phyloP scores from a whole-genome alignment of 164 flowering plant genomes.

The Tetracentron sinense region DNA sequence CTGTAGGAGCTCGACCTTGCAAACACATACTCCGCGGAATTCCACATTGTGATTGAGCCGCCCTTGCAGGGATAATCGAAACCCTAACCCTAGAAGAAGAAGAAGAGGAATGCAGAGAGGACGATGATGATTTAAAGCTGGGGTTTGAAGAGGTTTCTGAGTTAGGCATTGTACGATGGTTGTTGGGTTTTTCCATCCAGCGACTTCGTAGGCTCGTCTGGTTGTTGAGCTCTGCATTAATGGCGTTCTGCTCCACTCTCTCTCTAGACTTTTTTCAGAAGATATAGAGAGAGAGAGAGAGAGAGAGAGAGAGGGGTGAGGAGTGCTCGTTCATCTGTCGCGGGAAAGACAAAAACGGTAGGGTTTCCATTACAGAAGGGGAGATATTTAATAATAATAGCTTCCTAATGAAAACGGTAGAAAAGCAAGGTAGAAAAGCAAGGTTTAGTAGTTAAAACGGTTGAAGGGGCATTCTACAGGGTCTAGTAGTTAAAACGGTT shows the following conservation, averaged over 20 bases:
- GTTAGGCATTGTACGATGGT: slow-evolving; percentile 6
- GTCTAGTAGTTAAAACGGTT: too few species aligned
- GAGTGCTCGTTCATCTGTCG: too few species aligned
- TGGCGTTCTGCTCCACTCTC: slow-evolving; percentile 21
- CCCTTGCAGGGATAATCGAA: neutral
- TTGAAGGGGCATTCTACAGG: too few species aligned
- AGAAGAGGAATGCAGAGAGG: slow-evolving; percentile 1
- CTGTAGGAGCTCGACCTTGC: slow-evolving; percentile 55
- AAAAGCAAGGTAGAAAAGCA: too few species aligned
- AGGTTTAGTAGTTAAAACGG: too few species aligned
- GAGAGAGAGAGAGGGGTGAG: too few species aligned
- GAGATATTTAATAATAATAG: too few species aligned
- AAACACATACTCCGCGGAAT: slow-evolving; percentile 59
- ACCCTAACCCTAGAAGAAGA: slow-evolving; percentile 3
- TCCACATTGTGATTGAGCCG: slow-evolving; percentile 63
- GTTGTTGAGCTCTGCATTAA: slow-evolving; percentile 55
- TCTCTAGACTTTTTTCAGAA: too few species aligned
- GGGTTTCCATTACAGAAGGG: too few species aligned
- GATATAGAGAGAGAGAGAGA: too few species aligned
- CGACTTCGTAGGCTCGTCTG: slow-evolving; percentile 8
- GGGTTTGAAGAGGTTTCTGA: neutral
- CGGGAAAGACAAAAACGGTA: too few species aligned
- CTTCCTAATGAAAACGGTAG: too few species aligned
- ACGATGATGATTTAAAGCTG: slow-evolving; percentile 10
- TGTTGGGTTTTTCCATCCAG: neutral